These are phyloP conservation scores for Neurospora sp. DNA, from an alignment of 495 filamentous ascomycete genomes.

Conservation along the genomic window DNA sequence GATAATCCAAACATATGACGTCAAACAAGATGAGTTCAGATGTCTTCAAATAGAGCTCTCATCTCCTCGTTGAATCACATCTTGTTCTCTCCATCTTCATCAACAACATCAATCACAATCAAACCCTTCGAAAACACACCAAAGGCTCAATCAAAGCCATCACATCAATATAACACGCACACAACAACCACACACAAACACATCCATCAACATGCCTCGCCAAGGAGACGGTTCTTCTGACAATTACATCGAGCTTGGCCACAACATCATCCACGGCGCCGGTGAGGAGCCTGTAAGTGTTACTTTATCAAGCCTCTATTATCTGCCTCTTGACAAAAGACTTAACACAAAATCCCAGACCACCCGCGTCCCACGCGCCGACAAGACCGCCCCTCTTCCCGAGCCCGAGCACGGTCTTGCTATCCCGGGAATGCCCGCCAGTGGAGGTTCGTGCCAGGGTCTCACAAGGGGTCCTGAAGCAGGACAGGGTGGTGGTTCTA, in stretches of 20 bases:
- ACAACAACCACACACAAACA: neutral
- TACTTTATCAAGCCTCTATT: neutral
- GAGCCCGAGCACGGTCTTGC: constrained; percentile 24
- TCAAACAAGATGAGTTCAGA: neutral
- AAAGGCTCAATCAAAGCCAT: neutral
- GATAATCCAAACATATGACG: neutral
- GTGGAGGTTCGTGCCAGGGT: constrained; percentile 23
- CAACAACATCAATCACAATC: neutral
- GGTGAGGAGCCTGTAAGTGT: constrained; percentile 14
- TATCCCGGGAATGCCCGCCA: constrained; percentile 18
- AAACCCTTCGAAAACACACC: neutral
- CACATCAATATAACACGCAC: neutral
- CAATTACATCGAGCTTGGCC: constrained; percentile 23
- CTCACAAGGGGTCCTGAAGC: constrained; percentile 14
- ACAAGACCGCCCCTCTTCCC: constrained; percentile 31
- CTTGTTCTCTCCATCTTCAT: neutral
- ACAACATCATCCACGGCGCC: constrained; percentile 34
- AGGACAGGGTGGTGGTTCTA: constrained; percentile 12
- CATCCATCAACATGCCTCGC: constrained; percentile 24
- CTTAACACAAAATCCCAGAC: constrained; percentile 1
- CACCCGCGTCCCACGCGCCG: constrained; percentile 21
- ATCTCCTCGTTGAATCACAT: neutral
- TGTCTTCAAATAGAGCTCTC: neutral
- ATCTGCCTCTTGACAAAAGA: neutral
- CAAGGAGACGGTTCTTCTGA: constrained; percentile 26